A percentile compares a stretch with the other conserved stretches of the same genome.
Evolutionary conservation across 2,329 filamentous ascomycete genomes (phyloP).

Genomic region (Mycosphaerella arachidis): DNA sequence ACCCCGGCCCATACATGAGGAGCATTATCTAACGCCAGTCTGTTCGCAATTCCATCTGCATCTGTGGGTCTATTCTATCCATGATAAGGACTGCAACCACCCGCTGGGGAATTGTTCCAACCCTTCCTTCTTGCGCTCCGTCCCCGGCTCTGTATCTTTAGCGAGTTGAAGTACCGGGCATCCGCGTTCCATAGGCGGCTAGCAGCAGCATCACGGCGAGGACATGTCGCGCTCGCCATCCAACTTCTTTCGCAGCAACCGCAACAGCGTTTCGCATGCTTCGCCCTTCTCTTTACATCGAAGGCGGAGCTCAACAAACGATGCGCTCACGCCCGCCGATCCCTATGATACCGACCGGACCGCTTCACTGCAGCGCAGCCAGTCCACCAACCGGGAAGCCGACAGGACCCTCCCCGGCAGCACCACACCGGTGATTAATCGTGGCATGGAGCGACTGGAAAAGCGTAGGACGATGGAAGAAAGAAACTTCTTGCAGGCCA

Average conservation of each 20-base stretch:
- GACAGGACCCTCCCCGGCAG: slow-evolving; percentile 2
- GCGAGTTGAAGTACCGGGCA: not conserved
- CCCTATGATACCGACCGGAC: not conserved
- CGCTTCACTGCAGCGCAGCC: slow-evolving; percentile 10
- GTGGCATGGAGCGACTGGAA: slow-evolving; percentile 30
- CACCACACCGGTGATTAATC: slow-evolving; percentile 8
- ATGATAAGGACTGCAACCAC: not conserved
- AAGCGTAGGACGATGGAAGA: slow-evolving; percentile 32
- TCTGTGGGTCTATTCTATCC: too few species aligned
- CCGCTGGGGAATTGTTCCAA: not conserved
- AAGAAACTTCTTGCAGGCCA: slow-evolving; percentile 26
- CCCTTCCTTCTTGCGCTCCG: not conserved
- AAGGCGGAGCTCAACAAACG: slow-evolving; percentile 8
- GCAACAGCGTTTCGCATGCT: slow-evolving; percentile 3
- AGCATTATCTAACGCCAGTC: too few species aligned
- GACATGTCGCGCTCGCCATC: slow-evolving; percentile 5
- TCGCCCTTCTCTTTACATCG: slow-evolving; percentile 6
- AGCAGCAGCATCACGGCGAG: not conserved
- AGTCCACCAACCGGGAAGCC: slow-evolving; percentile 6
- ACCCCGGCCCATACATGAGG: too few species aligned
- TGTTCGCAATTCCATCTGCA: too few species aligned
- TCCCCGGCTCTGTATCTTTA: not conserved
- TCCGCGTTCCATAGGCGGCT: not conserved
- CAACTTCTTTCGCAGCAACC: slow-evolving; percentile 17
- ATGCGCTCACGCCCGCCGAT: not conserved